phyloP scores from a whole-genome alignment of 2,329 filamentous ascomycete species.

The Dothistroma pini region DNA sequence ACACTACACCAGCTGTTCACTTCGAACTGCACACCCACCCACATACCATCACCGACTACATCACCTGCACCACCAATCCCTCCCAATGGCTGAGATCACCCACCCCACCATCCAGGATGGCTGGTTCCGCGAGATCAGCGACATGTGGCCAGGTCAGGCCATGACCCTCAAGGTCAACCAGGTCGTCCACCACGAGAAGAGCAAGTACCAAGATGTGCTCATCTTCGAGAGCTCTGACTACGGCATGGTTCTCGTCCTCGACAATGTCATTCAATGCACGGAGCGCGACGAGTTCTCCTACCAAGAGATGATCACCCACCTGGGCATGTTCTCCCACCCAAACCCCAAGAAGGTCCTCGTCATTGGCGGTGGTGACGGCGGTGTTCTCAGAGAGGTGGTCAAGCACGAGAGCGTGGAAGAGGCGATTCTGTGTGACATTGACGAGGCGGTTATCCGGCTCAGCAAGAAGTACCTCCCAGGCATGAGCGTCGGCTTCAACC shows the following conservation, averaged over 20 bases:
- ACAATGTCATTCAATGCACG: constrained; percentile 99
- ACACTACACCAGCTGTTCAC: background rate
- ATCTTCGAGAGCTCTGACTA: constrained; percentile 98
- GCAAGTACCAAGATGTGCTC: constrained; percentile 97
- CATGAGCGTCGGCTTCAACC: constrained; percentile 86
- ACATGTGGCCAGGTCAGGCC: constrained; percentile 99
- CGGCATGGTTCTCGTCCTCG: constrained; percentile 91
- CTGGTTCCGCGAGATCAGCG: constrained; percentile 98
- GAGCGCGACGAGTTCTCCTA: constrained; percentile 97
- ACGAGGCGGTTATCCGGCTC: constrained; percentile 97
- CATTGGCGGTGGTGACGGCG: constrained; percentile 95
- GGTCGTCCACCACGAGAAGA: constrained; percentile 98
- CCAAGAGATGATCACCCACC: constrained; percentile 99
- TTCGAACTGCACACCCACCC: background rate
- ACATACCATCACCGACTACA: constrained; percentile 20
- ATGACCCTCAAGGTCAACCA: constrained; percentile 99
- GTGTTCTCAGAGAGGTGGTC: constrained; percentile 96
- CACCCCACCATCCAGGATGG: constrained; percentile 89
- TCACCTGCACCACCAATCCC: constrained; percentile 18
- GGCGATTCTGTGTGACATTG: constrained; percentile 96
- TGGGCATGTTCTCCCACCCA: constrained; percentile 97
- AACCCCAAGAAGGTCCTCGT: constrained; percentile 98
- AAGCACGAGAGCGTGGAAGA: constrained; percentile 98
- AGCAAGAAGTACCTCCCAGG: constrained; percentile 96
- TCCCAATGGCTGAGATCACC: constrained; percentile 62